Base-by-base conservation (phyloP, 306 rosid species). In the Luffa aegyptiaca region DNA sequence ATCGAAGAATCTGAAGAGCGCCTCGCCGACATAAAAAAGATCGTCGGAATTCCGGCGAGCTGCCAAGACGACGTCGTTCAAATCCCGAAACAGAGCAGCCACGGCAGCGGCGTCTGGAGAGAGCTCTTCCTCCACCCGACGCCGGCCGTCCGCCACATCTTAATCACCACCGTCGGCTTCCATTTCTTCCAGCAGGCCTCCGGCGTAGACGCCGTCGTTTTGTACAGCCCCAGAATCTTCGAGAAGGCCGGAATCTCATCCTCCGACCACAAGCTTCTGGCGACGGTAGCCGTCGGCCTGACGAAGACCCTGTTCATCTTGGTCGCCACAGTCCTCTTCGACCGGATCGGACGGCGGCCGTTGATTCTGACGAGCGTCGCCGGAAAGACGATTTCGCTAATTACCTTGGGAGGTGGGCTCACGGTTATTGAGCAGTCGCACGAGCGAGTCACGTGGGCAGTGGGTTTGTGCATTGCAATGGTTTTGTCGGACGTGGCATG, bases 131-230 rank as follows among this genome's bases (percentile, higher is more conserved):
- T 93, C 45, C 85, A 62, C 49, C 96, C 97, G 0, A 86, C 96
- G 1, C 97, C 92, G 0, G 64, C 90, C 5, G 82, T 93, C 42
- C 92, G 91, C 14, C 98, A 93, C 52, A 85, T 92, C 33, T 6
- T 92, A 2, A 84, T 92, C 3, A 86, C 90, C 0, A 89, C 81
- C 8, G 14, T 93, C 0, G 90, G 97, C 0, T 84, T 92, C 26
- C 97, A 93, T 63, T 88, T 93, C 78, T 92, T 92, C 55, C 96
- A 90, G 44, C 94, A 92, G 75, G 86, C 89, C 0, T 82, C 93
- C 0, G 97, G 98, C 1, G 61, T 92, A 75, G 96, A 92, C 83
- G 87, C 96, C 2, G 93, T 93, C 59, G 96, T 93, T 80, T 76
- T 93, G 18, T 92, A 92, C 80, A 87, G 93, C 59, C 98, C 98